A percentile compares a stretch with the other conserved stretches of the same genome.
phyloP scores from a whole-genome alignment of 169 alveolate genomes.

The Eimeria maxima region DNA sequence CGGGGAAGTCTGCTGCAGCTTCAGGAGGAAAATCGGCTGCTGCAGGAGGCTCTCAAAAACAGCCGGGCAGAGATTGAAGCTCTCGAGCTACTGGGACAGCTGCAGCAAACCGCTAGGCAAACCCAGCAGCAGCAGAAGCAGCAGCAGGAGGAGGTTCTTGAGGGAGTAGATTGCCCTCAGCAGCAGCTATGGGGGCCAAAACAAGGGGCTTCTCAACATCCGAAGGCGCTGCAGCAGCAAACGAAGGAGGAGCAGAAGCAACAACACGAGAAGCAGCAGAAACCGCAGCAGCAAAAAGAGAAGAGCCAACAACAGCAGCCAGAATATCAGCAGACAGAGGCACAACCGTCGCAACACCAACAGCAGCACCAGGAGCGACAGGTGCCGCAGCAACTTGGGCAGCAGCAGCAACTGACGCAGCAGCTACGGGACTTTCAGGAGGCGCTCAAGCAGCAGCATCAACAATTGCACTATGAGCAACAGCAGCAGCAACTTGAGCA shows the following conservation, averaged over 20 bases:
- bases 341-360: background rate
- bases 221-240: background rate
- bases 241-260: background rate
- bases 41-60: constrained; percentile 43
- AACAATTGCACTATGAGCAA: background rate
- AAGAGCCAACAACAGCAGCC: background rate
- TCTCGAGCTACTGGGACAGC: background rate
- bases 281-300: background rate
- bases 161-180: background rate
- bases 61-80: constrained; percentile 36
- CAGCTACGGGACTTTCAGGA: background rate
- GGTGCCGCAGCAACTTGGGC: background rate
- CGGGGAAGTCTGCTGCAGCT: background rate
- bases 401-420: constrained; percentile 8
- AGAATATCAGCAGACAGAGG: background rate
- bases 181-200: background rate
- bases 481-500: background rate
- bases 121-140: constrained; percentile 44
- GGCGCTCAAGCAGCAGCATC: background rate
- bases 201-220: background rate
- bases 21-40: constrained; percentile 5
- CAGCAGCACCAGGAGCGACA: background rate
- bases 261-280: background rate
- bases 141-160: background rate
- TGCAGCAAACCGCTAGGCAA: constrained; percentile 5